phyloP scores from a whole-genome alignment of 2,329 filamentous ascomycete species.

The Hypoxylon rubiginosum region DNA sequence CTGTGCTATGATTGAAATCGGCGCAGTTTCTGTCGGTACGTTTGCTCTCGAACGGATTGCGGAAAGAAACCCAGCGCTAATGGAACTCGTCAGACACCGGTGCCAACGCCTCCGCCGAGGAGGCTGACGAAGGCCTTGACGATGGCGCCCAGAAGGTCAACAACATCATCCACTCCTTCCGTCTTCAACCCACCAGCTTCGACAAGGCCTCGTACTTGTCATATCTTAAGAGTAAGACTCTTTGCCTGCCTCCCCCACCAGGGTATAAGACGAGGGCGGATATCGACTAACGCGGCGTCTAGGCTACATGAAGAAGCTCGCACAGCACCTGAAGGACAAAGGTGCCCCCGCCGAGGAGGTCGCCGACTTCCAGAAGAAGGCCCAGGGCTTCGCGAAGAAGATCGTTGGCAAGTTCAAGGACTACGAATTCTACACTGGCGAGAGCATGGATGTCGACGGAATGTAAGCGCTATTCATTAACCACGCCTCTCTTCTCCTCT shows the following conservation, averaged over 20 bases:
- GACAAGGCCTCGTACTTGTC: slow-evolving; percentile 89
- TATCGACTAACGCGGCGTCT: slow-evolving; percentile 11
- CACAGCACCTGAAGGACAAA: slow-evolving; percentile 75
- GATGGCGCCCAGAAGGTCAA: slow-evolving; percentile 82
- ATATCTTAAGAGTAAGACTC: slow-evolving; percentile 83
- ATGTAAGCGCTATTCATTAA: slow-evolving; percentile 75
- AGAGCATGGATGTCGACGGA: slow-evolving; percentile 92
- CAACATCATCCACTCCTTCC: slow-evolving; percentile 94
- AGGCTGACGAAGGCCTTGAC: slow-evolving; percentile 80
- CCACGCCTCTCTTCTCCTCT: slow-evolving; percentile 11
- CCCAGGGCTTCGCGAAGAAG: slow-evolving; percentile 80
- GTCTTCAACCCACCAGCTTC: slow-evolving; percentile 81
- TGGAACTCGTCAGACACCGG: slow-evolving; percentile 74
- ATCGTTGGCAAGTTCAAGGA: slow-evolving; percentile 91
- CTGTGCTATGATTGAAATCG: slow-evolving; percentile 89
- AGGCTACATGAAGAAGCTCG: slow-evolving; percentile 95
- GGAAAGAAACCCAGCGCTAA: slow-evolving; percentile 11
- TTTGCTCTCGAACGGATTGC: slow-evolving; percentile 43
- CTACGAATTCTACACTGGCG: slow-evolving; percentile 93
- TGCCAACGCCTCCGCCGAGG: slow-evolving; percentile 97
- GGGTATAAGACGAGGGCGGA: not conserved
- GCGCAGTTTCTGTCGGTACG: slow-evolving; percentile 79
- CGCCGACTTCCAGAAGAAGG: slow-evolving; percentile 83
- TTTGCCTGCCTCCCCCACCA: not conserved
- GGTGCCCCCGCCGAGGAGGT: slow-evolving; percentile 74